Base-by-base conservation (phyloP, 495 filamentous ascomycete genomes). In the Penicillium arizonense region DNA sequence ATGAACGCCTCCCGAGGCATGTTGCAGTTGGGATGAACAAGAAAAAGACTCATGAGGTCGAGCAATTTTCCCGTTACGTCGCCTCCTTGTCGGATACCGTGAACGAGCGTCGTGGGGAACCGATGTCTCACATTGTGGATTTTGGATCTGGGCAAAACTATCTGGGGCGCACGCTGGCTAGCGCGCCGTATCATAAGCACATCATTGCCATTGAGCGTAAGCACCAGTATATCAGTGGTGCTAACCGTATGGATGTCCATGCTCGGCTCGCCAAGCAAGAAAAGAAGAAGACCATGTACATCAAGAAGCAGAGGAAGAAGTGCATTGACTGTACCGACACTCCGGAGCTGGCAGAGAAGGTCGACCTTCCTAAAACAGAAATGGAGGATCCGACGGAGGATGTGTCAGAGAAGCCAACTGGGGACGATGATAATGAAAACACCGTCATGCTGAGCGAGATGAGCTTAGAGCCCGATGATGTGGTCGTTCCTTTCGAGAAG, bases 111-210 rank as follows among this genome's bases (percentile, higher is more conserved):
- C 69, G 65, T 23, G 71, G 70, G 21, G 70, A 75, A 41, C 61
- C 76, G 18, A 85, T 96, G 45, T 90, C 90, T 1, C 92, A 97
- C 73, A 81, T 97, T 50, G 84, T 97, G 46, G 94, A 98, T 69
- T 96, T 96, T 68, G 94, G 94, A 20, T 95, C 90, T 43, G 94
- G 94, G 0, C 94, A 97, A 63, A 97, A 94, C 59, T 98, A 98
- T 63, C 82, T 98, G 2, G 92, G 94, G 10, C 83, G 94, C 38
- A 87, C 89, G 1, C 71, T 98, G 39, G 93, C 94, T 10, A 88
- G 84, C 55, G 77, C 84, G 44, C 91, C 92, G 1, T 96, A 95
- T 65, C 87, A 90, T 55, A 85, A 84, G 59, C 82, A 90, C 58
- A 88, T 97, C 46, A 82, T 97, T 52, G 94, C 94, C 12, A 88